A percentile compares a stretch with the other conserved stretches of the same genome.
These are phyloP conservation scores for Stachybotrys chlorohalonatus DNA, from an alignment of 2,329 filamentous ascomycete genomes.

Conservation along the genomic window DNA sequence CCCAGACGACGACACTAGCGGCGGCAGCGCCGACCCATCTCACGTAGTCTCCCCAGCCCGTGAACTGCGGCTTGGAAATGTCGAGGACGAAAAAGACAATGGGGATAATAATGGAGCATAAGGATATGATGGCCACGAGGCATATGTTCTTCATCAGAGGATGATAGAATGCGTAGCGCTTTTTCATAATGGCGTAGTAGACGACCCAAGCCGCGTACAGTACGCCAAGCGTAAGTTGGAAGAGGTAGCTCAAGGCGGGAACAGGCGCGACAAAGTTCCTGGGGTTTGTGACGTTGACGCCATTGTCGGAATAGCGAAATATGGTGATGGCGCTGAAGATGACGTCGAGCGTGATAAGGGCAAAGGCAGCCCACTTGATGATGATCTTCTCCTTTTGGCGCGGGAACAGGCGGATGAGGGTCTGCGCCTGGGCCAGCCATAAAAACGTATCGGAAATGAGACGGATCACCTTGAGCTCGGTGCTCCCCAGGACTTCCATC, in stretches of 20 bases:
- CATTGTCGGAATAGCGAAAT: constrained; percentile 51
- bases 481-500: constrained; percentile 68
- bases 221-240: constrained; percentile 76
- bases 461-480: constrained; percentile 81
- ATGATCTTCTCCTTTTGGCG: constrained; percentile 95
- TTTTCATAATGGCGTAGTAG: constrained; percentile 88
- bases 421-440: constrained; percentile 96
- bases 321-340: constrained; percentile 89
- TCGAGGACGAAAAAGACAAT: constrained; percentile 91
- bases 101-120: constrained; percentile 76
- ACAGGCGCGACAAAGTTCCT: constrained; percentile 80
- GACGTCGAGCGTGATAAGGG: constrained; percentile 81
- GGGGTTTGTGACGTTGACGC: constrained; percentile 50
- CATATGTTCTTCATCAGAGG: constrained; percentile 83
- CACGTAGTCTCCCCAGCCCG: constrained; percentile 91
- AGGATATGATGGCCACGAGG: constrained; percentile 68
- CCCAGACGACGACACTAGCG: constrained; percentile 95
- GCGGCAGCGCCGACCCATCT: constrained; percentile 93
- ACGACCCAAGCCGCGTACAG: constrained; percentile 91
- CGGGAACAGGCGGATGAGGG: constrained; percentile 87
- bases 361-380: constrained; percentile 98
- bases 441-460: constrained; percentile 94
- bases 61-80: constrained; percentile 75
- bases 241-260: constrained; percentile 83
- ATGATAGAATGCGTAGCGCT: constrained; percentile 84